Evolutionary conservation across 495 filamentous ascomycete species (phyloP).

Genomic region (Trichoderma orchidacearum): DNA sequence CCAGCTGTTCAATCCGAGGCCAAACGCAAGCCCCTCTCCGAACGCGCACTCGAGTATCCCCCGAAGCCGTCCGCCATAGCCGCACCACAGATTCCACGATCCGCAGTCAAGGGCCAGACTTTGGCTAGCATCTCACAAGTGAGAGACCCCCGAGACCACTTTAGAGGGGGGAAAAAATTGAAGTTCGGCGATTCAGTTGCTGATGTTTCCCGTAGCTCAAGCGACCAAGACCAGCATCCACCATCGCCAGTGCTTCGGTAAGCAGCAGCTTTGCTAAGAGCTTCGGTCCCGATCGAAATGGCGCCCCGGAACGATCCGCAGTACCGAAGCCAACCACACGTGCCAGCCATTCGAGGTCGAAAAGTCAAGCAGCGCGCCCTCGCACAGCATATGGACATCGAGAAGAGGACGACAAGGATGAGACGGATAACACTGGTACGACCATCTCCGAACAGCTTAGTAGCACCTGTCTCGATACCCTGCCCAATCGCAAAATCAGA

Average conservation of each 20-base stretch:
- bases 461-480: conserved; percentile 4
- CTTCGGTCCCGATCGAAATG: conserved; percentile 28
- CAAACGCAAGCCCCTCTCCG: conserved; percentile 44
- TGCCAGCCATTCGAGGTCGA: background rate
- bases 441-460: background rate
- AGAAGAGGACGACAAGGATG: background rate
- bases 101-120: conserved; percentile 7
- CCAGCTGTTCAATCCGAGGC: conserved; percentile 23
- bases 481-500: background rate
- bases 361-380: background rate
- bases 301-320: background rate
- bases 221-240: conserved; percentile 33
- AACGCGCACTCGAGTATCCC: conserved; percentile 38
- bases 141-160: background rate
- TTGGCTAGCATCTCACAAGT: conserved; percentile 9
- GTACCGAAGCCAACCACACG: conserved; percentile 30
- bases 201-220: background rate
- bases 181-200: background rate
- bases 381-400: background rate
- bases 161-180: background rate
- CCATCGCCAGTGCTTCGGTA: conserved; percentile 9
- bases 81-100: background rate
- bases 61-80: conserved; percentile 10
- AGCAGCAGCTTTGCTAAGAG: conserved; percentile 37
- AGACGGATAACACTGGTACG: background rate